phyloP scores from a whole-genome alignment of 2,329 filamentous ascomycete genomes.

The Trichoderma afroharzianum region DNA sequence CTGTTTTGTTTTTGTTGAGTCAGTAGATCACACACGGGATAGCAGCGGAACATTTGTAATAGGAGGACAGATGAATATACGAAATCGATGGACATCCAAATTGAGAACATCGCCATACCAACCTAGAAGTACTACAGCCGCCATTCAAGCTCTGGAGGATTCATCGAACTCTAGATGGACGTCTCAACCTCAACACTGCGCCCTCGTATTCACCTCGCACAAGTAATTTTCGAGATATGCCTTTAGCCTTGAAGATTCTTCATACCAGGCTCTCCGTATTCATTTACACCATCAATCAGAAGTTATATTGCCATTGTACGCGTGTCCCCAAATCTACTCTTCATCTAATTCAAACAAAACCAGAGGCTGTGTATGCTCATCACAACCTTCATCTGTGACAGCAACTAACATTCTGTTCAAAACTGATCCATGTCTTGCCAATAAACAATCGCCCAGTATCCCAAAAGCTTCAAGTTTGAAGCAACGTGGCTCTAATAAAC shows the following conservation, averaged over 20 bases:
- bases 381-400: neutral
- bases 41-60: no score
- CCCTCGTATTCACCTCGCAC: neutral
- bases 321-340: neutral
- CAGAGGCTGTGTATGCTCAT: constrained; percentile 3
- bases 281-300: neutral
- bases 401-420: neutral
- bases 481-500: neutral
- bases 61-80: no score
- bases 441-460: neutral
- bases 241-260: neutral
- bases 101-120: neutral
- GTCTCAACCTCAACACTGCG: neutral
- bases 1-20: neutral
- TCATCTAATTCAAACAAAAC: neutral
- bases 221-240: neutral
- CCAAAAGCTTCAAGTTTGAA: neutral
- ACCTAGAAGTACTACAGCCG: neutral
- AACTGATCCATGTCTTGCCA: constrained; percentile 4
- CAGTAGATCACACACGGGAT: neutral
- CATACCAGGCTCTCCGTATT: neutral
- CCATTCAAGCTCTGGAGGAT: neutral
- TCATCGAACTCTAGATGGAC: neutral
- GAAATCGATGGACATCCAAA: neutral
- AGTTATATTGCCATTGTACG: neutral